These are phyloP conservation scores for Pythium phragmitis DNA, from an alignment of 352 stramenopile species.

Conservation along the genomic window DNA sequence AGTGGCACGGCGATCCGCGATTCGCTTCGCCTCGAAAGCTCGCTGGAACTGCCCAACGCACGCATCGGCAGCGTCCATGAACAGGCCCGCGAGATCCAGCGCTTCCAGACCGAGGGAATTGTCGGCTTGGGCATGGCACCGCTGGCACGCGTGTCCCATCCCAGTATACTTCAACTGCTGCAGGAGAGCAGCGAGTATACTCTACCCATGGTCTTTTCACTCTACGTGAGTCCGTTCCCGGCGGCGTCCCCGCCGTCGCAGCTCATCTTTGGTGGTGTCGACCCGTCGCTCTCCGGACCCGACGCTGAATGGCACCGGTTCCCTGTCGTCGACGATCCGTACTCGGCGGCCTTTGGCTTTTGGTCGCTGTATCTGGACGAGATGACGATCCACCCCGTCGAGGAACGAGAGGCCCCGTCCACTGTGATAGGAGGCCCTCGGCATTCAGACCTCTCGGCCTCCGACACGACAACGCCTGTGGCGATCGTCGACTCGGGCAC, in stretches of 20 bases:
- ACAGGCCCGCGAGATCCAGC: constrained; percentile 31
- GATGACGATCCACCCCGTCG: neutral
- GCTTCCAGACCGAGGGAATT: constrained; percentile 39
- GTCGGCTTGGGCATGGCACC: constrained; percentile 33
- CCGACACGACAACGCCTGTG: neutral
- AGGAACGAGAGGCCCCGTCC: neutral
- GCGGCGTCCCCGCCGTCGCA: constrained; percentile 29
- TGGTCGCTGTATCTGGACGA: constrained; percentile 30
- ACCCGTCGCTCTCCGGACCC: constrained; percentile 25
- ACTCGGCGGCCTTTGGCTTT: constrained; percentile 25
- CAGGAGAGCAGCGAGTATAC: constrained; percentile 11
- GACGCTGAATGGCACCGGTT: constrained; percentile 33
- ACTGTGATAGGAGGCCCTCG: neutral
- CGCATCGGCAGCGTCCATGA: constrained; percentile 29
- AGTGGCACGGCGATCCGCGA: constrained; percentile 26
- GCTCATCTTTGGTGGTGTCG: constrained; percentile 36
- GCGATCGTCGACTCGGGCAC: constrained; percentile 44
- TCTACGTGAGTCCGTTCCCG: constrained; percentile 40
- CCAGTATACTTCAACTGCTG: constrained; percentile 28
- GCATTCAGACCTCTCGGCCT: neutral
- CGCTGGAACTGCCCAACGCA: constrained; percentile 10
- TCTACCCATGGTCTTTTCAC: constrained; percentile 33
- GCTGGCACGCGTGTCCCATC: constrained; percentile 31
- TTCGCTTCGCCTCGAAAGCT: constrained; percentile 20
- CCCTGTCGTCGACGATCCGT: constrained; percentile 19